Evolutionary conservation across 768 basidiomycete genomes (phyloP).

Genomic region (Phylloporus arenicola): DNA sequence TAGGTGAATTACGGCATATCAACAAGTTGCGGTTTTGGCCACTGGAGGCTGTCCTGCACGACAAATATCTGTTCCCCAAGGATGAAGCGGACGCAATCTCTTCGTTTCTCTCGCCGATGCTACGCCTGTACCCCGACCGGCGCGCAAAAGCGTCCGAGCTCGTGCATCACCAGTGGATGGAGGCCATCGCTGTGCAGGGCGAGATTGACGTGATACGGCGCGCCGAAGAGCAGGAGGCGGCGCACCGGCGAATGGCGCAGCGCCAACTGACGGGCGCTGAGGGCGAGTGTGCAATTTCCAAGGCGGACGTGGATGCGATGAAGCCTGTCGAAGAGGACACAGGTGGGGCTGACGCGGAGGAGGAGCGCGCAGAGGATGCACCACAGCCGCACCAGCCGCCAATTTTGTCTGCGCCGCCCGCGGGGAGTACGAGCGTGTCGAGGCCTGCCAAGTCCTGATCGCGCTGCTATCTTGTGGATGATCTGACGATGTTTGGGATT

Average conservation of each 20-base stretch:
- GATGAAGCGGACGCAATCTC: slow-evolving; percentile 77
- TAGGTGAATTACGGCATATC: slow-evolving; percentile 87
- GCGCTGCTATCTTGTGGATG: neutral
- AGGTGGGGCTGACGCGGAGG: slow-evolving; percentile 8
- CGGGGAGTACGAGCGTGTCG: slow-evolving; percentile 4
- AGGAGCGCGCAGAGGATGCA: neutral
- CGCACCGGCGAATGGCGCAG: slow-evolving; percentile 16
- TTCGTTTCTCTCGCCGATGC: slow-evolving; percentile 83
- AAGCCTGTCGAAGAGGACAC: slow-evolving; percentile 64
- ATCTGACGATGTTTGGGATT: neutral
- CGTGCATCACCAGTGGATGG: slow-evolving; percentile 82
- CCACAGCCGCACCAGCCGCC: slow-evolving; percentile 26
- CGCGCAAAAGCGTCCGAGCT: slow-evolving; percentile 86
- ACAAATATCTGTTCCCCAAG: slow-evolving; percentile 92
- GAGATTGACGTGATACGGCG: slow-evolving; percentile 78
- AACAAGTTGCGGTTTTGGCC: slow-evolving; percentile 93
- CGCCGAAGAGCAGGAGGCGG: slow-evolving; percentile 50
- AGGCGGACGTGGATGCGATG: slow-evolving; percentile 51
- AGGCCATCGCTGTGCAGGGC: slow-evolving; percentile 79
- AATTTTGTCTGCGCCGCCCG: slow-evolving; percentile 31
- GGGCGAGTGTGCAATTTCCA: slow-evolving; percentile 9
- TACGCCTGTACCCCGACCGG: slow-evolving; percentile 82
- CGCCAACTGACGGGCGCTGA: slow-evolving; percentile 4
- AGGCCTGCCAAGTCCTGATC: slow-evolving; percentile 14
- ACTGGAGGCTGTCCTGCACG: slow-evolving; percentile 71